These are phyloP conservation scores for Rhododendron molle DNA, from an alignment of 148 eudicot species.

Conservation along the genomic window DNA sequence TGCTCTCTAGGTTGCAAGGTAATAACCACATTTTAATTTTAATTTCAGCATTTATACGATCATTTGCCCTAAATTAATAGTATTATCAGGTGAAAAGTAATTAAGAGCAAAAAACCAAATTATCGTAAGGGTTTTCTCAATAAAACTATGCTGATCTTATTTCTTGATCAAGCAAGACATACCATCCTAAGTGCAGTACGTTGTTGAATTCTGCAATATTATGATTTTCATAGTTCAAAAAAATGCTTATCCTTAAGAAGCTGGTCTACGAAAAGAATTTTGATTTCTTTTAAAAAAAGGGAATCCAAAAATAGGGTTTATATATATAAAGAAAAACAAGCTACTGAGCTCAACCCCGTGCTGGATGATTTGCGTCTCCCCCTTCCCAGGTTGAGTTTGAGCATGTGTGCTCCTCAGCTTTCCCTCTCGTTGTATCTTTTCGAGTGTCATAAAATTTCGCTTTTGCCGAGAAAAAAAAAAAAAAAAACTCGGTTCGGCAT, in stretches of 20 bases:
- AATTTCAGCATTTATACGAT: neutral
- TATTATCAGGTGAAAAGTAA: neutral
- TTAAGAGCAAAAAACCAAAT: neutral
- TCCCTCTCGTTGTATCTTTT: too few species aligned
- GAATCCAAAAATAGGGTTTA: neutral
- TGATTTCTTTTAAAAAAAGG: neutral
- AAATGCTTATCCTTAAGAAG: neutral
- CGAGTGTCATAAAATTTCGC: too few species aligned
- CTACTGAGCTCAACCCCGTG: neutral
- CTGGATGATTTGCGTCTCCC: too few species aligned
- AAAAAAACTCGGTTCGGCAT: neutral
- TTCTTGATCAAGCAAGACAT: neutral
- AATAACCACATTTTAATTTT: neutral
- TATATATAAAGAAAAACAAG: neutral
- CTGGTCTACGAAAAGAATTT: neutral
- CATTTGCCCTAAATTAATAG: too few species aligned
- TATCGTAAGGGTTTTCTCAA: neutral
- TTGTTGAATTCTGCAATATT: neutral
- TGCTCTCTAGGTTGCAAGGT: conserved; percentile 99
- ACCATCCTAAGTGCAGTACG: neutral
- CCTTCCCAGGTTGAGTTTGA: too few species aligned
- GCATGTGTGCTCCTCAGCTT: too few species aligned
- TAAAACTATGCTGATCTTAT: too few species aligned
- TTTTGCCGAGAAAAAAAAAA: too few species aligned
- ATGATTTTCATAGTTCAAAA: neutral